phyloP scores from a whole-genome alignment of 2,329 filamentous ascomycete species.

The Chaetomium globosum region DNA sequence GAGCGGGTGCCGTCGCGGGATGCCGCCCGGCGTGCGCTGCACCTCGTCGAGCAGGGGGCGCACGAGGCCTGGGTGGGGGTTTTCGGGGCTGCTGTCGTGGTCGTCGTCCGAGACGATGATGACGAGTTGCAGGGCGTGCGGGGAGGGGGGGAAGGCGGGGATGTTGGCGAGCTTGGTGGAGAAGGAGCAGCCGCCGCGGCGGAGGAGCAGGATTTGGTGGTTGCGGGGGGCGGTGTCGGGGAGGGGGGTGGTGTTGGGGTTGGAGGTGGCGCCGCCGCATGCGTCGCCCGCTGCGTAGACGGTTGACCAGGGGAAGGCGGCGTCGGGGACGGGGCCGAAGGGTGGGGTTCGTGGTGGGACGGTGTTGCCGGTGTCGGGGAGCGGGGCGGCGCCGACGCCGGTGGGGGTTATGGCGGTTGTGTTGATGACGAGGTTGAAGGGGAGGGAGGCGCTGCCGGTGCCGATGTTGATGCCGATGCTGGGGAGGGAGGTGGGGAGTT shows the following conservation, averaged over 20 bases:
- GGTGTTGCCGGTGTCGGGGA: constrained; percentile 44
- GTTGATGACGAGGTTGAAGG: constrained; percentile 44
- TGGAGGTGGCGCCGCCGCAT: constrained; percentile 49
- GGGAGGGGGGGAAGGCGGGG: constrained; percentile 69
- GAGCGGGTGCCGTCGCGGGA: constrained; percentile 71
- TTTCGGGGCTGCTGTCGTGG: constrained; percentile 40
- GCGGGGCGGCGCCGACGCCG: constrained; percentile 54
- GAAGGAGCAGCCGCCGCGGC: constrained; percentile 82
- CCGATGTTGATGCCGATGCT: neutral
- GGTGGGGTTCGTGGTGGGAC: constrained; percentile 30
- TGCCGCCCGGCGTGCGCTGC: constrained; percentile 71
- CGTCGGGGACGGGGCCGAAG: constrained; percentile 41
- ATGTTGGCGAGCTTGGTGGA: constrained; percentile 80
- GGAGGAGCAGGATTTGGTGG: constrained; percentile 79
- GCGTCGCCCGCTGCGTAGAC: constrained; percentile 73
- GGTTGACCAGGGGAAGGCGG: constrained; percentile 65
- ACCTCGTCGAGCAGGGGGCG: constrained; percentile 73
- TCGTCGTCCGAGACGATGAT: constrained; percentile 70
- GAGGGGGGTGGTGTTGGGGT: constrained; percentile 48
- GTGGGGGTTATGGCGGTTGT: constrained; percentile 43
- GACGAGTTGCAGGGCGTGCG: constrained; percentile 72
- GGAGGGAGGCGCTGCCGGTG: constrained; percentile 20
- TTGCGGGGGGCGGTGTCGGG: constrained; percentile 54
- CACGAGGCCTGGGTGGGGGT: constrained; percentile 43
- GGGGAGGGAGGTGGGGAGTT: constrained; percentile 34